Conservation (phyloP, 2,329 filamentous ascomycete genomes). For the Trichoderma pleuroti region DNA sequence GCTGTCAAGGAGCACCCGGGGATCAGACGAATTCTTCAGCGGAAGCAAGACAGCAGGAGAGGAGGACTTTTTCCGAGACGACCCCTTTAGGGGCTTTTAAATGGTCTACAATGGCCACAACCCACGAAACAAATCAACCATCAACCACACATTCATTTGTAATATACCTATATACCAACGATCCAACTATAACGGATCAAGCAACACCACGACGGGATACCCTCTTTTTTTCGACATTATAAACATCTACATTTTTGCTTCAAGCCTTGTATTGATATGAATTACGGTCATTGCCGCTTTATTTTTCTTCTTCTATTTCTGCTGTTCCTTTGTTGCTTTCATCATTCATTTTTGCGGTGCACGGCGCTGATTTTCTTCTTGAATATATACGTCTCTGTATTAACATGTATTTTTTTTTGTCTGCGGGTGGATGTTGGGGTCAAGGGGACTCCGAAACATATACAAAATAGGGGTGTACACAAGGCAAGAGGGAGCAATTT, state of each 20-base stretch:
- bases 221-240: constrained; percentile 12
- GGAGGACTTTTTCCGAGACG: constrained; percentile 57
- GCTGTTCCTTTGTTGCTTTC: not conserved
- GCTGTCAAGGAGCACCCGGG: constrained; percentile 40
- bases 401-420: not conserved
- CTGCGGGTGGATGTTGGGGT: not conserved
- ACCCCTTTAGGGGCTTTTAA: constrained; percentile 61
- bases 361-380: not conserved
- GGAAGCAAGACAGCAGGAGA: constrained; percentile 47
- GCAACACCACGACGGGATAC: constrained; percentile 22
- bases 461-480: constrained; percentile 1
- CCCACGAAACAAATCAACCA: not conserved
- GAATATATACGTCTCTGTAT: not conserved
- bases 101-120: not conserved
- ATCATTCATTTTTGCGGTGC: not conserved
- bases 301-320: not conserved
- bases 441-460: not conserved
- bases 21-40: constrained; percentile 47
- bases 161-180: not conserved
- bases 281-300: constrained; percentile 15
- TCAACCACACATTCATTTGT: constrained; percentile 1
- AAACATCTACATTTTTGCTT: constrained; percentile 6
- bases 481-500: constrained; percentile 3
- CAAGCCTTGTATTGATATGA: constrained; percentile 16
- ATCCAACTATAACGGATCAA: not conserved